phyloP scores from a whole-genome alignment of 768 basidiomycete genomes.

The Hemileccinum impolitum region DNA sequence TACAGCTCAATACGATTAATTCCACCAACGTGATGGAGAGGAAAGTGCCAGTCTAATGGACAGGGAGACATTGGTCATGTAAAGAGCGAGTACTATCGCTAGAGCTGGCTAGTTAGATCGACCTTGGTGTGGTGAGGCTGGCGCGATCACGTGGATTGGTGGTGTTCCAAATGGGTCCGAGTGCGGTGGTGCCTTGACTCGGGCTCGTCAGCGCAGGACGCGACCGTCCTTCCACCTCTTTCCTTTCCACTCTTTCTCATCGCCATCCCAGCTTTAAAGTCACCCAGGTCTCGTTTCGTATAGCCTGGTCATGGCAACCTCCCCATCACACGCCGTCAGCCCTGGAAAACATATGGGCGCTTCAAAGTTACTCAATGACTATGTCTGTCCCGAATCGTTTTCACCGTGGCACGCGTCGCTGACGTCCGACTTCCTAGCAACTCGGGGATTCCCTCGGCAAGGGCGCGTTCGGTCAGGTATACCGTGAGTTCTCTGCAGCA shows the following conservation, averaged over 20 bases:
- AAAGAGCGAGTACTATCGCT: not conserved
- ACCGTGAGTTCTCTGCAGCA: slow-evolving; percentile 56
- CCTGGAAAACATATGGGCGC: slow-evolving; percentile 31
- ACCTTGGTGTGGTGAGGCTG: not conserved
- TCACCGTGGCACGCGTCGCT: slow-evolving; percentile 1
- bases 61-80: no score
- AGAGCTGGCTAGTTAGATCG: slow-evolving; percentile 2
- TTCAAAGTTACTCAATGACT: slow-evolving; percentile 63
- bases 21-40: no score
- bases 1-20: no score
- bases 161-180: slow-evolving; percentile 31
- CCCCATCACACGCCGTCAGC: slow-evolving; percentile 17
- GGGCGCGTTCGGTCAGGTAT: slow-evolving; percentile 96
- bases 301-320: slow-evolving; percentile 20
- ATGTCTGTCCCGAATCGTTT: slow-evolving; percentile 38
- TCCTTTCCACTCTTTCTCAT: not conserved
- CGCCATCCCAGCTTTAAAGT: not conserved
- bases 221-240: slow-evolving; percentile 23
- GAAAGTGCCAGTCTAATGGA: no score
- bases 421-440: slow-evolving; percentile 55
- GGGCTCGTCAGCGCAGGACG: slow-evolving; percentile 36
- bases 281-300: not conserved
- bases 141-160: slow-evolving; percentile 23
- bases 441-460: slow-evolving; percentile 94
- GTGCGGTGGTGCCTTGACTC: slow-evolving; percentile 22